Evolutionary conservation across 140 eudicot species (phyloP).

Genomic region (Stevia rebaudiana): DNA sequence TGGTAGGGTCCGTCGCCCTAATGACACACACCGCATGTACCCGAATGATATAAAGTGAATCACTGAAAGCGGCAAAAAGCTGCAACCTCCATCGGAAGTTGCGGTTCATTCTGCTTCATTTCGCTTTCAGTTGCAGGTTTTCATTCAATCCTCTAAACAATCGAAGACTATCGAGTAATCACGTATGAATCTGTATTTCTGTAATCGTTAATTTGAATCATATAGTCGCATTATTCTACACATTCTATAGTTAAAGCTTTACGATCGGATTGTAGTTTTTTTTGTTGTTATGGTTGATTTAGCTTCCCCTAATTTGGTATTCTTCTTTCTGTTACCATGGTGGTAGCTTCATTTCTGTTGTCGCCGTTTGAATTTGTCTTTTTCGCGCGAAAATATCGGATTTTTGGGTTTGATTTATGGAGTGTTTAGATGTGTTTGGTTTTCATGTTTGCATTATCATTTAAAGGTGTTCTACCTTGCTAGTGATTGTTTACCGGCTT

Average conservation of each 20-base stretch:
- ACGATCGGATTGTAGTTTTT: neutral
- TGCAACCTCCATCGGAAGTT: neutral
- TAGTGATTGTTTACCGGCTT: neutral
- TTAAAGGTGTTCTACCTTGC: neutral
- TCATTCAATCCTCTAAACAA: neutral
- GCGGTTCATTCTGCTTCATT: neutral
- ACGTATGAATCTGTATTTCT: neutral
- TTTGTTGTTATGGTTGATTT: slow-evolving; percentile 1
- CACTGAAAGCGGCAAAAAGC: neutral
- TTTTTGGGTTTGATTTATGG: neutral
- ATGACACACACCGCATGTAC: slow-evolving; percentile 5
- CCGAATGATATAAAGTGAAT: slow-evolving; percentile 19
- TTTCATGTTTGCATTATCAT: neutral
- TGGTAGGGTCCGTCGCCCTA: slow-evolving; percentile 23
- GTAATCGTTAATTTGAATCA: neutral
- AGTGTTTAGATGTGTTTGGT: neutral
- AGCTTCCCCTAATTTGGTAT: neutral
- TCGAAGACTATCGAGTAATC: slow-evolving; percentile 10
- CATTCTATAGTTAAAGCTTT: neutral
- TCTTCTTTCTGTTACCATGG: neutral
- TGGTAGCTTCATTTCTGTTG: neutral
- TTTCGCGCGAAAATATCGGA: slow-evolving; percentile 15
- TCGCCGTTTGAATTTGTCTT: neutral
- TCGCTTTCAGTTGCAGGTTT: neutral
- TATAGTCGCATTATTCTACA: neutral